Conservation (phyloP, 495 filamentous ascomycete species). For the Penicillium dipodomyicola region DNA sequence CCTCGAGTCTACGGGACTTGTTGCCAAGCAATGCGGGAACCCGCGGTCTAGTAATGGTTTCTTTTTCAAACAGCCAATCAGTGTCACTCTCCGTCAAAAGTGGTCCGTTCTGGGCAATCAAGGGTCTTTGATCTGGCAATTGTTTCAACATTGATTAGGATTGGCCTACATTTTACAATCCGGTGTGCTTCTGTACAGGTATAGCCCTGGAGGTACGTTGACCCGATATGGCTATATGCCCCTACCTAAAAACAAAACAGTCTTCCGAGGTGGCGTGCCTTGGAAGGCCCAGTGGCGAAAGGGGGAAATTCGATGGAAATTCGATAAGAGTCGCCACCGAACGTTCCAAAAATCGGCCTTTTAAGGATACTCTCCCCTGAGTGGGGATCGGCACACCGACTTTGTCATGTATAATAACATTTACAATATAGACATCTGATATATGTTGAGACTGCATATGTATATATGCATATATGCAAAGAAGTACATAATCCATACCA, state of each 20-base stretch:
- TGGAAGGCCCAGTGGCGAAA: slow-evolving; percentile 4
- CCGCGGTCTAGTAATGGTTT: slow-evolving; percentile 5
- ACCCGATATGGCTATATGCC: neutral
- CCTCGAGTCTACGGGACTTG: slow-evolving; percentile 1
- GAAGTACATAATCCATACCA: neutral
- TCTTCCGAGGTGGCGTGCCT: neutral
- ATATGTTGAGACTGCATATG: too few relatives aligned
- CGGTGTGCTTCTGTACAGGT: neutral
- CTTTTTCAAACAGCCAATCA: slow-evolving; percentile 2
- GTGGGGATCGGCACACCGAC: slow-evolving; percentile 20
- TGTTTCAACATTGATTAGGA: neutral
- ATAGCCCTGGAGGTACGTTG: neutral
- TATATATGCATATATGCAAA: neutral
- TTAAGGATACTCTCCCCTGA: slow-evolving; percentile 24
- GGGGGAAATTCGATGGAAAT: neutral
- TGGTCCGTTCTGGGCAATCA: neutral
- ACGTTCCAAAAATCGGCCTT: slow-evolving; percentile 1
- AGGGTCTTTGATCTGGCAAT: neutral
- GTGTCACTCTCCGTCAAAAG: neutral
- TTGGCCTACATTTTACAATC: neutral
- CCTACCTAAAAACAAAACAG: neutral
- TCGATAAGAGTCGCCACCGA: slow-evolving; percentile 10
- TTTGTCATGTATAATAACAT: neutral
- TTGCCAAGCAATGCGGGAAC: slow-evolving; percentile 20
- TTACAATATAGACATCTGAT: too few relatives aligned